Evolutionary conservation across 2,329 filamentous ascomycete genomes (phyloP).

Genomic region (Botrytis squamosa): DNA sequence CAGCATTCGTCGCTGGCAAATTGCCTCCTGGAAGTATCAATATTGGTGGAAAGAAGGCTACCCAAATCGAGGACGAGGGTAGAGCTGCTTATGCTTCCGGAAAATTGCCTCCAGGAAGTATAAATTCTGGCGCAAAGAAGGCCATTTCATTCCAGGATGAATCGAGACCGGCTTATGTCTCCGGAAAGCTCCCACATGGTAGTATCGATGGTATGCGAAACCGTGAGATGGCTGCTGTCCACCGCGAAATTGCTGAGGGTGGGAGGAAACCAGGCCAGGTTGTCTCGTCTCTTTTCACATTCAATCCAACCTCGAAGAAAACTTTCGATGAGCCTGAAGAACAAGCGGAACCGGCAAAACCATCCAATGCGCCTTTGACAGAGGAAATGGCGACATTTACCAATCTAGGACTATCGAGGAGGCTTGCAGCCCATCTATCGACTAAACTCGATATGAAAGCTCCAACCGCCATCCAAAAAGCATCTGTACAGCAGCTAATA

Average conservation of each 20-base stretch:
- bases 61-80: conserved; percentile 25
- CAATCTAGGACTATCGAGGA: conserved; percentile 76
- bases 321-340: conserved; percentile 50
- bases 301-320: conserved; percentile 74
- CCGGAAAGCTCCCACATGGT: conserved; percentile 31
- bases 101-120: conserved; percentile 41
- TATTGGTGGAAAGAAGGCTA: conserved; percentile 28
- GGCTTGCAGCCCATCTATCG: conserved; percentile 77
- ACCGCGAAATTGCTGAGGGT: conserved; percentile 36
- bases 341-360: conserved; percentile 58
- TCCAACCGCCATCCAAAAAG: conserved; percentile 92
- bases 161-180: conserved; percentile 35
- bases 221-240: conserved; percentile 25
- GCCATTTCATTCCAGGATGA: conserved; percentile 29
- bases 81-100: conserved; percentile 35
- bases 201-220: conserved; percentile 36
- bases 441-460: conserved; percentile 85
- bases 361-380: conserved; percentile 87
- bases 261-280: conserved; percentile 56
- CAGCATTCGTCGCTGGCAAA: conserved; percentile 38
- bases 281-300: conserved; percentile 89
- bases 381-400: conserved; percentile 85
- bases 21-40: conserved; percentile 40
- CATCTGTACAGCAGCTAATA: conserved; percentile 77
- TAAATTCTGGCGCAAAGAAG: conserved; percentile 34